Evolutionary conservation across 169 alveolate species (phyloP).

Genomic region (Nephromyces sp.): DNA sequence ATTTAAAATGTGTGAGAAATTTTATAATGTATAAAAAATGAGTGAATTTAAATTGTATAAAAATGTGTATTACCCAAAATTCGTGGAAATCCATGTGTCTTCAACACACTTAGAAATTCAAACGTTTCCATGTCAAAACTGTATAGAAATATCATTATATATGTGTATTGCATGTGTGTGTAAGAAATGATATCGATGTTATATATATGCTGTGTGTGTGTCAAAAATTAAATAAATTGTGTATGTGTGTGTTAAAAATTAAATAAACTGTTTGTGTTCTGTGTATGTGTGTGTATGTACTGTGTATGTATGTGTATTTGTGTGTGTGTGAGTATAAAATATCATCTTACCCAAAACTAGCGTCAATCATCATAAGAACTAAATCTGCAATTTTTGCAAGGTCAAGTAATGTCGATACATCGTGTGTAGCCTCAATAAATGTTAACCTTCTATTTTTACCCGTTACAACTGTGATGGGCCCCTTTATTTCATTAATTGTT

Average conservation of each 20-base stretch:
- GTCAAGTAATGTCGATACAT: slow-evolving; percentile 90
- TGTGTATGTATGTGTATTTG: no score
- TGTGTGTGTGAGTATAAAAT: no score
- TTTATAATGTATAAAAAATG: no score
- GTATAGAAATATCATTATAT: neutral
- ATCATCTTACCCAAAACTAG: slow-evolving; percentile 66
- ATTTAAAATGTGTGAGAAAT: no score
- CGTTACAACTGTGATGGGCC: slow-evolving; percentile 91
- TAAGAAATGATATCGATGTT: no score
- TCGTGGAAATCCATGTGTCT: slow-evolving; percentile 65
- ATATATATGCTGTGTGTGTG: no score
- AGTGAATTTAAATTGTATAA: neutral
- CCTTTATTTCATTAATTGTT: slow-evolving; percentile 54
- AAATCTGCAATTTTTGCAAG: slow-evolving; percentile 94
- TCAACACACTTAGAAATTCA: slow-evolving; percentile 90
- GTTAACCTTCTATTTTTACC: slow-evolving; percentile 86
- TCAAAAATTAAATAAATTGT: no score
- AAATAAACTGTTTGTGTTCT: no score
- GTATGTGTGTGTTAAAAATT: no score
- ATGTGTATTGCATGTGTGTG: no score
- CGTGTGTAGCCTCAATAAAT: slow-evolving; percentile 89
- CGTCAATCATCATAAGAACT: slow-evolving; percentile 90
- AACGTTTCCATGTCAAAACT: slow-evolving; percentile 98
- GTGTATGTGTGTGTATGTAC: no score
- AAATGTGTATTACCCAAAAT: slow-evolving; percentile 16